Evolutionary conservation across 441 rosid species (phyloP).

Genomic region (Erysimum cheiri): DNA sequence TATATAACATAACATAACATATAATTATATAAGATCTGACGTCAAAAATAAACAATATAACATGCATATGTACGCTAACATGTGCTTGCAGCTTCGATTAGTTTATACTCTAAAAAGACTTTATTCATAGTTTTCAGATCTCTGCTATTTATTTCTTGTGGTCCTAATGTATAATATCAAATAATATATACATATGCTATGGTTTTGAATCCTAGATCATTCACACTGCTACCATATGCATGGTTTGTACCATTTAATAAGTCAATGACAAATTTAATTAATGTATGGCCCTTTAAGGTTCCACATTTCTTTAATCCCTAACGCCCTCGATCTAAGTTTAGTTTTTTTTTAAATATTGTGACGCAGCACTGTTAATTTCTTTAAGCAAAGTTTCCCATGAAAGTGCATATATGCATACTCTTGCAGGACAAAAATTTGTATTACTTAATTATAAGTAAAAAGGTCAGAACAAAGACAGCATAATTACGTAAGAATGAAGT

Average conservation of each 20-base stretch:
- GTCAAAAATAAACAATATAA: slow-evolving; percentile 10
- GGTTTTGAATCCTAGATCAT: not conserved
- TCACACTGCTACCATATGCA: not conserved
- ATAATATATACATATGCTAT: not conserved
- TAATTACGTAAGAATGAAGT: slow-evolving; percentile 35
- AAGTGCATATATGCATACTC: not conserved
- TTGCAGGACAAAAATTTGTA: not conserved
- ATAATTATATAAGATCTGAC: not conserved
- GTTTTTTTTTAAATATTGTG: not conserved
- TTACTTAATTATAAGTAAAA: not conserved
- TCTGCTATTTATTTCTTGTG: not conserved
- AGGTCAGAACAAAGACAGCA: slow-evolving; percentile 24
- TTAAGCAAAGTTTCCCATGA: slow-evolving; percentile 3
- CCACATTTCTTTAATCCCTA: not conserved
- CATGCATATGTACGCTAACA: slow-evolving; percentile 22
- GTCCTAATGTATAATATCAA: not conserved
- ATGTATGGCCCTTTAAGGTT: not conserved
- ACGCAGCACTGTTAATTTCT: not conserved
- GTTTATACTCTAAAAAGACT: not conserved
- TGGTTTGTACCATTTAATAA: not conserved
- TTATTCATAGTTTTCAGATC: not conserved
- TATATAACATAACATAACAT: not conserved
- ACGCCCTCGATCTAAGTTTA: not conserved
- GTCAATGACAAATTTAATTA: not conserved
- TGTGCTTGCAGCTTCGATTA: slow-evolving; percentile 29